phyloP scores from a whole-genome alignment of 257 asterid genomes.

The Solanum appendiculatum region DNA sequence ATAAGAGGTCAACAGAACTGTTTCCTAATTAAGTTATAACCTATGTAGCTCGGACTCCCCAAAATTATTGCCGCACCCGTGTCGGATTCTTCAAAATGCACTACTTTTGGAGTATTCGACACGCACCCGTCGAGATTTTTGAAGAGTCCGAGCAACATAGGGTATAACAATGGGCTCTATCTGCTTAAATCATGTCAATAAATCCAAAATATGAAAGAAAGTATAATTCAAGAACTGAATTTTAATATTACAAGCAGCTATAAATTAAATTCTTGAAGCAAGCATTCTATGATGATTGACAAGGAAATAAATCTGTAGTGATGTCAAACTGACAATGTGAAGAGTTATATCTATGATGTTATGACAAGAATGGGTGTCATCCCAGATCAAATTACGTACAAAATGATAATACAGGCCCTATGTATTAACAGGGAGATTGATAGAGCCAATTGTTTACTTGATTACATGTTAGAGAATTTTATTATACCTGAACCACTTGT shows the following conservation, averaged over 20 bases:
- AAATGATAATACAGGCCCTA: constrained; percentile 59
- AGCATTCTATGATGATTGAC: not conserved
- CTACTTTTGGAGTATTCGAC: not conserved
- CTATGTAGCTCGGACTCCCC: not conserved
- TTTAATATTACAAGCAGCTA: not conserved
- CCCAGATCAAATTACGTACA: constrained; percentile 63
- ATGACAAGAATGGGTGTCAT: constrained; percentile 71
- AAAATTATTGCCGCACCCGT: not conserved
- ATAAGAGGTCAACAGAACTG: not conserved
- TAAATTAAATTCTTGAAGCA: not conserved
- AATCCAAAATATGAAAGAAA: not conserved
- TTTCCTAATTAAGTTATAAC: not conserved
- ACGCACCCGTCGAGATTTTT: not conserved
- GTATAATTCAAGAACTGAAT: not conserved
- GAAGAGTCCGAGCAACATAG: not conserved
- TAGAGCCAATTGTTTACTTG: constrained; percentile 44
- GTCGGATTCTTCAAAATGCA: not conserved
- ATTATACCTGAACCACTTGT: constrained; percentile 42
- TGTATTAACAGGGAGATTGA: constrained; percentile 40
- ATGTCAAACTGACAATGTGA: not conserved
- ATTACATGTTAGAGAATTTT: constrained; percentile 42
- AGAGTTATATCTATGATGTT: constrained; percentile 33
- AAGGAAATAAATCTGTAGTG: not conserved
- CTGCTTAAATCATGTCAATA: not conserved
- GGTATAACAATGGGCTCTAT: not conserved